phyloP scores from a whole-genome alignment of 2,329 filamentous ascomycete genomes.

The Aspergillus tubingensis region DNA sequence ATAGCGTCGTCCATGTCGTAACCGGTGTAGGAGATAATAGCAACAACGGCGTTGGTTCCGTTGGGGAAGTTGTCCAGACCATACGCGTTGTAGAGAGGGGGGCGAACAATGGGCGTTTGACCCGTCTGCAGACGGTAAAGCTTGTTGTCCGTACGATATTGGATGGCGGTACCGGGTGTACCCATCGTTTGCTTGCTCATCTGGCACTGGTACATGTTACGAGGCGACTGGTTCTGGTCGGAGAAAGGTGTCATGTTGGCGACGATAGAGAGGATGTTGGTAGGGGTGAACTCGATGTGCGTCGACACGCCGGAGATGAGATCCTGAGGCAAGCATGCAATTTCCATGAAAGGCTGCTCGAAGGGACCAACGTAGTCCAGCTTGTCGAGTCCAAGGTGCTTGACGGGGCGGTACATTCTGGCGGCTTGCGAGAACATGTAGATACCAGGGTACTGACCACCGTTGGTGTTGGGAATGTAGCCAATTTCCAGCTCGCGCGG shows the following conservation, averaged over 20 bases:
- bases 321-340: conserved; percentile 86
- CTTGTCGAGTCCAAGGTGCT: conserved; percentile 83
- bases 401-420: conserved; percentile 87
- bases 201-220: conserved; percentile 99
- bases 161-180: conserved; percentile 81
- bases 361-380: conserved; percentile 88
- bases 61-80: conserved; percentile 98
- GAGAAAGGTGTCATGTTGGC: conserved; percentile 99
- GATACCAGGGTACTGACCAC: conserved; percentile 93
- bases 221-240: conserved; percentile 95
- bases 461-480: conserved; percentile 81
- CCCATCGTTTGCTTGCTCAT: conserved; percentile 99
- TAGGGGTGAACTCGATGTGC: conserved; percentile 91
- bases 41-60: conserved; percentile 90
- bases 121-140: conserved; percentile 91
- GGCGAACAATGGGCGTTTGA: conserved; percentile 89
- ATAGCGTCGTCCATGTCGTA: conserved; percentile 99
- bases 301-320: conserved; percentile 85
- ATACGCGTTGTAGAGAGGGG: conserved; percentile 92
- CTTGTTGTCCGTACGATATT: conserved; percentile 95
- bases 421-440: conserved; percentile 88
- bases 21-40: conserved; percentile 96
- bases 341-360: conserved; percentile 98
- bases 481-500: conserved; percentile 87
- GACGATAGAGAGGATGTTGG: conserved; percentile 94